A percentile compares a stretch with the other conserved stretches of the same genome.
These are phyloP conservation scores for Kwoniella dejecticola DNA, from an alignment of 768 basidiomycete species.

Conservation along the genomic window DNA sequence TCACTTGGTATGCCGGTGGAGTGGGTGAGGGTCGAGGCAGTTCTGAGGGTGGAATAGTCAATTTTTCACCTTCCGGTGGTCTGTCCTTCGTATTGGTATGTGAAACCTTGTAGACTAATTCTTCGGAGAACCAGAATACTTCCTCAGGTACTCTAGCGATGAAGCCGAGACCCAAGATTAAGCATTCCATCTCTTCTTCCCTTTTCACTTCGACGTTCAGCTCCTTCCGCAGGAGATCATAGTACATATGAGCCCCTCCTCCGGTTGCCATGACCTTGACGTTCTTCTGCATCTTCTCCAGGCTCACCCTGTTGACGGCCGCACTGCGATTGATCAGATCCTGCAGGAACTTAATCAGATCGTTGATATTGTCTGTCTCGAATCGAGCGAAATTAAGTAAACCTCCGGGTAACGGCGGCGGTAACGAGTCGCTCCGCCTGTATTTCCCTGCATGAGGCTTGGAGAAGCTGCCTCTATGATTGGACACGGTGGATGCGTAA, in stretches of 20 bases:
- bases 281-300: slow-evolving; percentile 84
- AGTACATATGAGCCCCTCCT: slow-evolving; percentile 93
- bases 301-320: slow-evolving; percentile 76
- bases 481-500: not conserved
- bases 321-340: slow-evolving; percentile 85
- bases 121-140: slow-evolving; percentile 97
- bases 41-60: slow-evolving; percentile 48
- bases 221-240: slow-evolving; percentile 72
- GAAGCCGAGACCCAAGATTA: slow-evolving; percentile 95
- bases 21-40: slow-evolving; percentile 86
- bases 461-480: not conserved
- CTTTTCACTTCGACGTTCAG: slow-evolving; percentile 80
- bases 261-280: slow-evolving; percentile 99
- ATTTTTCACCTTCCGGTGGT: slow-evolving; percentile 13
- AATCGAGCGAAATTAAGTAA: slow-evolving; percentile 97
- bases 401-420: slow-evolving; percentile 88
- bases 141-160: slow-evolving; percentile 94
- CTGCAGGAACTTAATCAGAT: slow-evolving; percentile 82
- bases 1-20: slow-evolving; percentile 83
- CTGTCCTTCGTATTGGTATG: slow-evolving; percentile 43
- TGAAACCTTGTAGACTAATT: slow-evolving; percentile 73
- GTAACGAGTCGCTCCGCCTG: slow-evolving; percentile 69
- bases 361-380: slow-evolving; percentile 84
- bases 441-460: slow-evolving; percentile 61
- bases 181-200: slow-evolving; percentile 99